Evolutionary conservation across 2,329 filamentous ascomycete genomes (phyloP), one percentile per base, ranked within the genome.

Genomic region (Diaporthe destruens): DNA sequence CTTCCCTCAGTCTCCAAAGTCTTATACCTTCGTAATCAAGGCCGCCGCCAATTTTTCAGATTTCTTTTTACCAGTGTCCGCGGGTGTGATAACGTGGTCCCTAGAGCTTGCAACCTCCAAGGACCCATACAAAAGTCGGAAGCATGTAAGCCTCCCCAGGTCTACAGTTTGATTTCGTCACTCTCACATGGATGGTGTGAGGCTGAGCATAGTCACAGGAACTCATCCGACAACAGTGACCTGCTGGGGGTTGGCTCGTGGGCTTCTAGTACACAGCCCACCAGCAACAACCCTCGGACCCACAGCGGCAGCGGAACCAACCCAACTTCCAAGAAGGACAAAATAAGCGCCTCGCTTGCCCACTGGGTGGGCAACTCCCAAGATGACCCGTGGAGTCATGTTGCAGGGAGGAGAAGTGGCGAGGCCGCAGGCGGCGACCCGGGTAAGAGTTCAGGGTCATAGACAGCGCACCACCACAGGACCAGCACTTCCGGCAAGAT

Each of bases 301-400:
- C 14, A 47, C 0, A 32, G 18, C 9, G 20, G 39, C 14, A n/a
- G 32, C 18, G 18, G 49, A 23, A 16, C 59, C 14, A n/a, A 9
- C 8, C 3, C 44, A 25, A 18, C 18, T 25, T 6, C 1, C 14
- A 65, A 65, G 32, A 32, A 51, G 9, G 47, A 25, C 11, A 51
- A 65, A 5, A 51, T 51, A 14, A 51, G 61, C 32, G 61, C 47
- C 14, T 49, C 61, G 7, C 32, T 65, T n/a, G 9, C 9, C 20
- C 42, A n/a, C 12, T 65, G 61, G 61, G 44, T 65, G 9, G 32
- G 36, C 2, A 51, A 36, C 25, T 11, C 61, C 39, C 61, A 51
- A 34, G 44, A 65, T 23, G 61, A 65, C 20, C 61, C 61, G 20
- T 65, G 61, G 61, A 65, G 32, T 32, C 61, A 51, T 25, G 44